These are phyloP conservation scores for Chytriomyces confervae DNA, from an alignment of 192 early-diverging fungal genomes.

Conservation along the genomic window DNA sequence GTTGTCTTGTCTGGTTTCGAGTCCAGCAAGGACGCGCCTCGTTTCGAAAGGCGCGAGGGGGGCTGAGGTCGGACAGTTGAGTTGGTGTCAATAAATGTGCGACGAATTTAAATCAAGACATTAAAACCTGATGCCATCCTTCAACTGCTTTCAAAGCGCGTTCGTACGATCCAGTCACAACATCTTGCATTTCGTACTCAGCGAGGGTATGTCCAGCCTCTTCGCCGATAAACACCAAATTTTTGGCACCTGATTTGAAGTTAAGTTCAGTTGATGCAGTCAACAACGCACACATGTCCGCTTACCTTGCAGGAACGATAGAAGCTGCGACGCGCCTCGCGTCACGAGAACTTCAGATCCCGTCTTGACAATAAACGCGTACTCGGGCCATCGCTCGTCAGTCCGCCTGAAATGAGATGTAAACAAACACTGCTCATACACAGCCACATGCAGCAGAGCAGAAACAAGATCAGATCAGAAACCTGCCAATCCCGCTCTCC, in stretches of 20 bases:
- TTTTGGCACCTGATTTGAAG: neutral
- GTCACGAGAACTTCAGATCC: neutral
- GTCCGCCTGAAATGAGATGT: too few relatives aligned
- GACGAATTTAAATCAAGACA: neutral
- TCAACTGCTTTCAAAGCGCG: neutral
- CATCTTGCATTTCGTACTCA: slow-evolving; percentile 3
- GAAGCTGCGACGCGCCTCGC: neutral
- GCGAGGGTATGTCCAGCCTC: neutral
- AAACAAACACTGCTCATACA: too few relatives aligned
- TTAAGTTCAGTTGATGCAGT: neutral
- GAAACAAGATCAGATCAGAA: too few relatives aligned
- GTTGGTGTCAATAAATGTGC: neutral
- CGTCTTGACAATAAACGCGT: neutral
- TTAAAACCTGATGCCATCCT: neutral
- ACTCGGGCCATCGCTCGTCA: neutral
- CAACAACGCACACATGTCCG: neutral
- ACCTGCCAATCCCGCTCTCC: too few relatives aligned
- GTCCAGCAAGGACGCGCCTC: neutral
- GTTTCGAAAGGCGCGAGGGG: neutral
- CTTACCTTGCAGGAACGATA: neutral
- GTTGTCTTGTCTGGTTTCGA: neutral
- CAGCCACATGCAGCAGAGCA: too few relatives aligned
- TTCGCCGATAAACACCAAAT: neutral
- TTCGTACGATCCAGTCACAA: neutral
- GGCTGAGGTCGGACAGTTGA: neutral